Percentiles rank a stretch among this genome's conserved stretches.
Evolutionary conservation across 345 rosid genomes (phyloP).

Genomic region (Erodium maritimum): DNA sequence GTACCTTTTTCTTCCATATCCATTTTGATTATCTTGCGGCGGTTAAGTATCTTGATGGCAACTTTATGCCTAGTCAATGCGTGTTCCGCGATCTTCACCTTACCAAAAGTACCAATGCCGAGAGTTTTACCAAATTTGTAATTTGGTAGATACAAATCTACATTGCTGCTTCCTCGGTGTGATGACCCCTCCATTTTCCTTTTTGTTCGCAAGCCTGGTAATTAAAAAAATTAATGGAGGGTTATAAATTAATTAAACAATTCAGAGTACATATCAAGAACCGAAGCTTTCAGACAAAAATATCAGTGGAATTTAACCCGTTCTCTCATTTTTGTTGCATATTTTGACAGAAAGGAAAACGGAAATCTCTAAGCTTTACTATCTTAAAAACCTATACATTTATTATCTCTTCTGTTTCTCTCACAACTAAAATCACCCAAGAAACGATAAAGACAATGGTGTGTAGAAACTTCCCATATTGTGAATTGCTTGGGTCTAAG

Average conservation of each 20-base stretch:
- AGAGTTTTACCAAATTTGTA: slow-evolving; percentile 79
- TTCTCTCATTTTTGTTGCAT: background rate
- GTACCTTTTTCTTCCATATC: slow-evolving; percentile 93
- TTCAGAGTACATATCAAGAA: background rate
- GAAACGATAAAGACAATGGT: background rate
- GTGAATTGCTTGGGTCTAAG: background rate
- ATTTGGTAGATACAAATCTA: slow-evolving; percentile 44
- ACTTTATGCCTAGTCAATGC: slow-evolving; percentile 75
- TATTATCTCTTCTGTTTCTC: background rate
- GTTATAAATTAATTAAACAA: background rate
- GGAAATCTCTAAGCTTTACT: background rate
- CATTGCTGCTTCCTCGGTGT: slow-evolving; percentile 36
- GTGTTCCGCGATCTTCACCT: slow-evolving; percentile 91
- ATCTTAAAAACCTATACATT: background rate
- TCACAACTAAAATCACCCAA: background rate
- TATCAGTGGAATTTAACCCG: too few species aligned
- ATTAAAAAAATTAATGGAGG: background rate
- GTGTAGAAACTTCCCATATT: background rate
- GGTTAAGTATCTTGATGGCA: slow-evolving; percentile 91
- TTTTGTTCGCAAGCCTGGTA: too few species aligned
- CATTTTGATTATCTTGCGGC: slow-evolving; percentile 62
- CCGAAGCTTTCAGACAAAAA: too few species aligned
- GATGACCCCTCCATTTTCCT: slow-evolving; percentile 52
- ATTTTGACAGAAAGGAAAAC: background rate
- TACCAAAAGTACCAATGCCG: slow-evolving; percentile 88